These are phyloP conservation scores for Flaveria brownii DNA, from an alignment of 129 eudicot species.

Conservation along the genomic window DNA sequence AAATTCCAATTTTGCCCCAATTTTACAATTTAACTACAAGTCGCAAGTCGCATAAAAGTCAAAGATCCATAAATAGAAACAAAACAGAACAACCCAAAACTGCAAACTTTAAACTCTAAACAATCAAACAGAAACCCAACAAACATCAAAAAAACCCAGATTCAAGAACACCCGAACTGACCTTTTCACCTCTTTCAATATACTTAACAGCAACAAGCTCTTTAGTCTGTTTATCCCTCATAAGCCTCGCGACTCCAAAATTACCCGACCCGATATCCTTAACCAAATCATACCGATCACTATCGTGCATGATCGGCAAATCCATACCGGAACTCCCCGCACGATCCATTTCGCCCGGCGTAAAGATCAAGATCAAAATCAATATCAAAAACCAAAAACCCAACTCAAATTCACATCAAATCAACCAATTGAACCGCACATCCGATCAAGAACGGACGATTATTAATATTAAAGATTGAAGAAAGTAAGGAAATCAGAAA, in stretches of 20 bases:
- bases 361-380: background rate
- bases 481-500: background rate
- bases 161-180: conserved; percentile 15
- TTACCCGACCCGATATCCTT: conserved; percentile 85
- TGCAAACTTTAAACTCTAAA: conserved; percentile 3
- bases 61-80: conserved; percentile 33
- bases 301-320: conserved; percentile 88
- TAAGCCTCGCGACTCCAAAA: conserved; percentile 81
- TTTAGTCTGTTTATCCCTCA: conserved; percentile 82
- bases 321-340: conserved; percentile 59
- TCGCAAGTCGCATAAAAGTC: conserved; percentile 6
- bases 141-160: background rate
- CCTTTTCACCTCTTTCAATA: conserved; percentile 91
- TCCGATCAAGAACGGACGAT: background rate
- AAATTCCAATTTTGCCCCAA: conserved; percentile 9
- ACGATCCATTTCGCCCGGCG: conserved; percentile 64
- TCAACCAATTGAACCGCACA: too few species aligned
- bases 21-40: background rate
- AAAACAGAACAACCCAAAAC: conserved; percentile 20
- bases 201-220: conserved; percentile 93
- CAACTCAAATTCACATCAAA: background rate
- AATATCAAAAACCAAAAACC: too few species aligned
- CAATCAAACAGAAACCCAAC: conserved; percentile 2
- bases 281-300: conserved; percentile 82
- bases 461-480: conserved; percentile 7